Percentiles rank a stretch among this genome's conserved stretches.
phyloP scores from a whole-genome alignment of 2,329 filamentous ascomycete genomes.

The Fusarium scirpi region DNA sequence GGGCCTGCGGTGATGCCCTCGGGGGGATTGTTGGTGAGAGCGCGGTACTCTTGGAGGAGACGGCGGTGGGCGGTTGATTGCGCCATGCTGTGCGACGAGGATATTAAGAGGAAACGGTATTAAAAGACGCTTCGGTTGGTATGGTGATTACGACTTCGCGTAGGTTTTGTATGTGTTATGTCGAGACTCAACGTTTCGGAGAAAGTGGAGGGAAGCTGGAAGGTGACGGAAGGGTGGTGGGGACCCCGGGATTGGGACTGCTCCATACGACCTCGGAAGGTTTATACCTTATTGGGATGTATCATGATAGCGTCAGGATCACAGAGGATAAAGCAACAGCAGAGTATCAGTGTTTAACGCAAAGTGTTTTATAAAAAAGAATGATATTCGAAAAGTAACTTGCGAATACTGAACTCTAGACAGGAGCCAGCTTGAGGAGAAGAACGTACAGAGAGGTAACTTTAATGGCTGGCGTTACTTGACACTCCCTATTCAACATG shows the following conservation, averaged over 20 bases:
- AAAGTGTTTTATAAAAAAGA: not conserved
- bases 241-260: conserved; percentile 23
- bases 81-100: conserved; percentile 57
- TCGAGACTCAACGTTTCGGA: conserved; percentile 22
- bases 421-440: too few species aligned
- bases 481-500: too few species aligned
- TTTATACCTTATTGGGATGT: conserved; percentile 13
- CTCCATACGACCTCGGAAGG: not conserved
- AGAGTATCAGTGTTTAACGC: not conserved
- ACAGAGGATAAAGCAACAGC: not conserved
- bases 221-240: conserved; percentile 30
- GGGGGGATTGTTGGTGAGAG: conserved; percentile 93
- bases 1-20: conserved; percentile 97
- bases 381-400: accelerated
- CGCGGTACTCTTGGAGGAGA: conserved; percentile 95
- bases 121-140: too few species aligned
- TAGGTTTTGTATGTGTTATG: not conserved
- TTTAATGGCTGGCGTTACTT: too few species aligned
- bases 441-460: too few species aligned
- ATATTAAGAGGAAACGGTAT: too few species aligned
- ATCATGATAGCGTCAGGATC: not conserved
- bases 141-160: not conserved
- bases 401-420: not conserved
- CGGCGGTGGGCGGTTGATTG: conserved; percentile 77
- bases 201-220: conserved; percentile 29